Conservation (phyloP, 2,329 filamentous ascomycete genomes). For the Alternaria triticina region DNA sequence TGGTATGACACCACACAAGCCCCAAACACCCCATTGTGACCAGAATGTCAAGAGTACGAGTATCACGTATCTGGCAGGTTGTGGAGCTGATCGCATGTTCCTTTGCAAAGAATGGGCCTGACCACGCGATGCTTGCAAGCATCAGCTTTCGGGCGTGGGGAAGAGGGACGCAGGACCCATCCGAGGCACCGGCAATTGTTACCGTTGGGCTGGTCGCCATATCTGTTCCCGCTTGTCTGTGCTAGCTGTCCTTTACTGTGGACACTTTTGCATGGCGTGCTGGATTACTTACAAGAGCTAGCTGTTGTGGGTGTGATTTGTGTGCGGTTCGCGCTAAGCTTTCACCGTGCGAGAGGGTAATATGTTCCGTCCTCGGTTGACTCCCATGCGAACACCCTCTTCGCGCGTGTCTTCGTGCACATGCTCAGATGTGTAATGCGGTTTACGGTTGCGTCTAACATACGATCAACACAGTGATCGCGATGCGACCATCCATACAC, state of each 20-base stretch:
- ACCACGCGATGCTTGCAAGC: constrained; percentile 14
- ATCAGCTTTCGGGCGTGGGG: constrained; percentile 20
- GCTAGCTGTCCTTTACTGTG: neutral
- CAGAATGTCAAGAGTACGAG: neutral
- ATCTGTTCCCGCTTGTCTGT: neutral
- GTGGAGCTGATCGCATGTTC: constrained; percentile 1
- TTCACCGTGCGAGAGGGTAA: constrained; percentile 6
- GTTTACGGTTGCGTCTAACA: neutral
- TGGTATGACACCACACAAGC: constrained; percentile 4
- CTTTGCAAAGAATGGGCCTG: neutral
- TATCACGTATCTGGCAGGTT: neutral
- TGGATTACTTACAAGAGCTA: neutral
- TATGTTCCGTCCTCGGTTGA: neutral
- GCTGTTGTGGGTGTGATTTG: neutral
- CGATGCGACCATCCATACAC: neutral
- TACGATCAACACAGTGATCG: neutral
- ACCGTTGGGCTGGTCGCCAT: constrained; percentile 5
- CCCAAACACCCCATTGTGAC: neutral
- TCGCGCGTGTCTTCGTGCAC: neutral
- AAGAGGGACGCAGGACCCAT: constrained; percentile 6
- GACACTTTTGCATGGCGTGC: neutral
- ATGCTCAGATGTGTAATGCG: too few species aligned
- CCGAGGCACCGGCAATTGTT: constrained; percentile 22
- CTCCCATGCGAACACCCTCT: neutral
- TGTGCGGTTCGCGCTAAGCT: constrained; percentile 11